These are phyloP conservation scores for Albophoma yamanashiensis DNA, from an alignment of 2,329 filamentous ascomycete genomes.

Conservation along the genomic window DNA sequence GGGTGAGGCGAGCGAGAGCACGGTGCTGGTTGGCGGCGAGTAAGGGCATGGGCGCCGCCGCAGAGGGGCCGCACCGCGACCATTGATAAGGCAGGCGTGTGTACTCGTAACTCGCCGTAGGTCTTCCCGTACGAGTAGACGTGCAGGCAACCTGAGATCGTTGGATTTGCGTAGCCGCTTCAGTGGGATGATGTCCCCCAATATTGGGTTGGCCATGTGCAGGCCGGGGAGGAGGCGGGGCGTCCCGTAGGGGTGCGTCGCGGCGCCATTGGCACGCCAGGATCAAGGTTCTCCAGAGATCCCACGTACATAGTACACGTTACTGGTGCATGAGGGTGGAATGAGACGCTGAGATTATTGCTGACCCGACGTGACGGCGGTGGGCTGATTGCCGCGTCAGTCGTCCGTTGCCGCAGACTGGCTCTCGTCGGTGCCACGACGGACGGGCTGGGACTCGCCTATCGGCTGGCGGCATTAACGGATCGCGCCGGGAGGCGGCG, in stretches of 20 bases:
- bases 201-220: not conserved
- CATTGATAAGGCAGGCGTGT: not conserved
- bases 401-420: not conserved
- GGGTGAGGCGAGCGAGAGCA: conserved; percentile 3
- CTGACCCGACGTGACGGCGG: not conserved
- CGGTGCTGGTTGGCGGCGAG: conserved; percentile 19
- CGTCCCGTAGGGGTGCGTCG: not conserved
- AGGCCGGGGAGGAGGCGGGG: not conserved
- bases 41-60: not conserved
- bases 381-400: conserved; percentile 1
- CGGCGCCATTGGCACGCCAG: not conserved
- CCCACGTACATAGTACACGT: too few species aligned
- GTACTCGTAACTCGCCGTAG: not conserved
- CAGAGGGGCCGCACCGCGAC: not conserved
- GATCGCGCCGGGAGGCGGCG: not conserved
- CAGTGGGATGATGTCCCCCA: not conserved
- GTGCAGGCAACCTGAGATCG: not conserved
- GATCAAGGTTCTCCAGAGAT: not conserved
- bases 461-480: not conserved
- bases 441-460: not conserved
- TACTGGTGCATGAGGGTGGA: not conserved
- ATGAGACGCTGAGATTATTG: not conserved
- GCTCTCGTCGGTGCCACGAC: not conserved
- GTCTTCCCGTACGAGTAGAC: not conserved
- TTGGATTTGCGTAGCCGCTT: not conserved